These are phyloP conservation scores for Fusarium continuum DNA, from an alignment of 2,329 filamentous ascomycete species.

Conservation along the genomic window DNA sequence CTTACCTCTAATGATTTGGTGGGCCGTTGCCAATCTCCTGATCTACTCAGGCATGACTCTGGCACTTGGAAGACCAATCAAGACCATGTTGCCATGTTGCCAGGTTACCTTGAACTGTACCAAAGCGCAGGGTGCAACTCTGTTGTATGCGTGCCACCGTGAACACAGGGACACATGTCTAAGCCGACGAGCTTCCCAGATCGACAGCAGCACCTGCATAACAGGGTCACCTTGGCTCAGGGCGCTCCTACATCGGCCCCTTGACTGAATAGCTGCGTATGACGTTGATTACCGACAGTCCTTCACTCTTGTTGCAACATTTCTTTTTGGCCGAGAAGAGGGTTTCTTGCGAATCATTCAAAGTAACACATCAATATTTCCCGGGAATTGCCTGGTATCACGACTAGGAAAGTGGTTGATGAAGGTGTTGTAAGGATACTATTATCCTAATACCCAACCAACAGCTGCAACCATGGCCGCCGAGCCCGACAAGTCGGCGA, in stretches of 20 bases:
- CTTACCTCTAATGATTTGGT: not conserved
- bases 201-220: not conserved
- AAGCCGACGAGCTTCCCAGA: not conserved
- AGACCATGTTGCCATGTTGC: too few species aligned
- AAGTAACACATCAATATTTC: not conserved
- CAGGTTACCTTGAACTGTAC: not conserved
- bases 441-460: not conserved
- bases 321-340: not conserved
- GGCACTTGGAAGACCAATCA: not conserved
- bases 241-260: conserved; percentile 26
- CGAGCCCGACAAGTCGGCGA: conserved; percentile 14
- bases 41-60: not conserved
- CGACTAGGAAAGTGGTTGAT: not conserved
- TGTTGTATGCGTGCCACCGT: not conserved
- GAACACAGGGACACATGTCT: not conserved
- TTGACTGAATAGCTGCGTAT: not conserved
- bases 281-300: not conserved
- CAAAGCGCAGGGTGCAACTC: not conserved
- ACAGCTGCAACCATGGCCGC: conserved; percentile 20
- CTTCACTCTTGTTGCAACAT: not conserved
- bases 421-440: not conserved
- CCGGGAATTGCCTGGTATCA: not conserved
- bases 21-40: conserved; percentile 8
- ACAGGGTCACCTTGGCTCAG: not conserved
- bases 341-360: not conserved